phyloP scores from a whole-genome alignment of 1,139 yeast species.

The Maudiozyma humilis region DNA sequence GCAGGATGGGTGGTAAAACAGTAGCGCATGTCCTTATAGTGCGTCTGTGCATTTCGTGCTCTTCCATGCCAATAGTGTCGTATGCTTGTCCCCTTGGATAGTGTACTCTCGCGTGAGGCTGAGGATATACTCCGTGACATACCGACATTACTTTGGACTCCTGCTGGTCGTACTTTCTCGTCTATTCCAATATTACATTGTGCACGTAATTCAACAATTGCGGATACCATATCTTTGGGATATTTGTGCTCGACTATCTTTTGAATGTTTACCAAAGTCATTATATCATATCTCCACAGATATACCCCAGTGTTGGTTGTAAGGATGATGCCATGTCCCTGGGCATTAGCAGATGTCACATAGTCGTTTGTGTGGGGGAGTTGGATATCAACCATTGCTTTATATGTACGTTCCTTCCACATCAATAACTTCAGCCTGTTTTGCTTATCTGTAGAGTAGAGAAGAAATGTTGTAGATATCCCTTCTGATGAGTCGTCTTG shows the following conservation, averaged over 20 bases:
- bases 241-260: conserved; percentile 17
- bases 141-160: neutral
- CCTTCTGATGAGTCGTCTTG: neutral
- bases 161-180: neutral
- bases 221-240: conserved; percentile 18
- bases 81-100: conserved; percentile 16
- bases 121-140: neutral
- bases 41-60: neutral
- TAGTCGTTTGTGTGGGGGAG: conserved; percentile 19
- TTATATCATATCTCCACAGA: conserved; percentile 17
- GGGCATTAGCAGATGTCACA: conserved; percentile 16
- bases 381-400: conserved; percentile 19
- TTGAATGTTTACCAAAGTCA: conserved; percentile 14
- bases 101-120: conserved; percentile 5
- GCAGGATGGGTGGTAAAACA: conserved; percentile 8
- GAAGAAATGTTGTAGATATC: conserved; percentile 14
- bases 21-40: conserved; percentile 9
- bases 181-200: conserved; percentile 7
- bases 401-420: conserved; percentile 26
- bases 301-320: conserved; percentile 22
- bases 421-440: conserved; percentile 21
- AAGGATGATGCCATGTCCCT: conserved; percentile 15
- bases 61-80: conserved; percentile 16
- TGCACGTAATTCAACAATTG: conserved; percentile 14
- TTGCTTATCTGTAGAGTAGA: conserved; percentile 19